Evolutionary conservation across 441 rosid species (phyloP).

Genomic region (Pelargonium australe): DNA sequence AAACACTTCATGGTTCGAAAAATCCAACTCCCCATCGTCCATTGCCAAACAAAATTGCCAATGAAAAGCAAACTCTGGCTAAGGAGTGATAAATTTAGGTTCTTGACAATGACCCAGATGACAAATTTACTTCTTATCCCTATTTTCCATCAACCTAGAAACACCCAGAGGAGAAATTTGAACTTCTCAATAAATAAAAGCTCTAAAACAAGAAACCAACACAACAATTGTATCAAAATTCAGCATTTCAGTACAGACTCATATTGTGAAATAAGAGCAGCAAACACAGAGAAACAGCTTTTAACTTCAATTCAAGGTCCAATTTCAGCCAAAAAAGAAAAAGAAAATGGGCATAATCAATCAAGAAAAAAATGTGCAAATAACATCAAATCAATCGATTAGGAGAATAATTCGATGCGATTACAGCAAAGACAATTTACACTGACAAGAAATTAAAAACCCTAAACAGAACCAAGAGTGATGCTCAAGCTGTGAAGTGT

Average conservation of each 20-base stretch:
- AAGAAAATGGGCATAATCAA: no score
- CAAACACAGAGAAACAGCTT: background rate
- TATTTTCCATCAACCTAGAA: background rate
- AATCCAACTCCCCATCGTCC: constrained; percentile 93
- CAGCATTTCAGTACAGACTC: background rate
- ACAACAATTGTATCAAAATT: background rate
- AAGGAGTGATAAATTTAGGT: constrained; percentile 10
- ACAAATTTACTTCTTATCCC: background rate
- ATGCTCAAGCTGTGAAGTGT: background rate
- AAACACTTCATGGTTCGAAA: constrained; percentile 67
- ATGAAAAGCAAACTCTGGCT: constrained; percentile 8
- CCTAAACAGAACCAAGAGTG: background rate
- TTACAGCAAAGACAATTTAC: background rate
- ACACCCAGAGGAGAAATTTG: background rate
- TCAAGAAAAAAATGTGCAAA: no score
- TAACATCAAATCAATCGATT: background rate
- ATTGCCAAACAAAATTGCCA: constrained; percentile 23
- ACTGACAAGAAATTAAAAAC: background rate
- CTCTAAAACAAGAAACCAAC: background rate
- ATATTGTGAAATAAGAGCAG: no score
- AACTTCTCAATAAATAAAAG: background rate
- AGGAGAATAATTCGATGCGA: background rate
- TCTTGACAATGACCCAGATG: constrained; percentile 9
- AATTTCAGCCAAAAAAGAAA: no score
- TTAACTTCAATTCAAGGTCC: background rate